Evolutionary conservation across 106 monocot genomes (phyloP).

Genomic region (Acorus gramineus): DNA sequence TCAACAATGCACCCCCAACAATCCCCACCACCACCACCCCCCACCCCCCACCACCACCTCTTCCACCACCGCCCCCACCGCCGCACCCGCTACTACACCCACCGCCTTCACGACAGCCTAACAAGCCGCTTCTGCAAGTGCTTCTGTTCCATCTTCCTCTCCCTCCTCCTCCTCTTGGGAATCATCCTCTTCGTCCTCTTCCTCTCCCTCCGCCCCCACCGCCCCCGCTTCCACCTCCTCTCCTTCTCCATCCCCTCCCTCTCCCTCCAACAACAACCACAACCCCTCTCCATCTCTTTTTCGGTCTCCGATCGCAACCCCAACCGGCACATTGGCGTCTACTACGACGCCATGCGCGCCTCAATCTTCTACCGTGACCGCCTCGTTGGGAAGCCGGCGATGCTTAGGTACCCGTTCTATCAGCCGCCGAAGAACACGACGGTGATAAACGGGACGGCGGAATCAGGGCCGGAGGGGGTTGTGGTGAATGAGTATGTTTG

Average conservation of each 20-base stretch:
- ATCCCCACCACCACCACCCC: background rate
- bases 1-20: background rate
- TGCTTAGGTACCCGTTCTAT: slow-evolving; percentile 9
- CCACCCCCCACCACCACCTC: background rate
- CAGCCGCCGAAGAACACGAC: slow-evolving; percentile 41
- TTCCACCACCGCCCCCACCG: slow-evolving; percentile 4
- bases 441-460: slow-evolving; percentile 1
- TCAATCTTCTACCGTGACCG: slow-evolving; percentile 17
- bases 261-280: background rate
- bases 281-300: slow-evolving; percentile 8
- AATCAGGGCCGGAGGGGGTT: background rate
- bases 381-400: background rate
- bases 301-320: slow-evolving; percentile 28
- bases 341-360: slow-evolving; percentile 19
- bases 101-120: slow-evolving; percentile 8
- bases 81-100: slow-evolving; percentile 9
- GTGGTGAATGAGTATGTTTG: slow-evolving; percentile 4
- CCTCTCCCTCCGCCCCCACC: slow-evolving; percentile 42
- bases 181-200: slow-evolving; percentile 30
- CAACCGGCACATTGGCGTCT: slow-evolving; percentile 28
- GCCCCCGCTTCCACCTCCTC: slow-evolving; percentile 34
- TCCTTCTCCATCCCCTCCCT: slow-evolving; percentile 12
- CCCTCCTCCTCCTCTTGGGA: slow-evolving; percentile 17
- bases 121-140: background rate
- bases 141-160: slow-evolving; percentile 28